Percentiles rank a stretch among this genome's conserved stretches.
phyloP scores from a whole-genome alignment of 768 basidiomycete genomes.

The Russula foetens region DNA sequence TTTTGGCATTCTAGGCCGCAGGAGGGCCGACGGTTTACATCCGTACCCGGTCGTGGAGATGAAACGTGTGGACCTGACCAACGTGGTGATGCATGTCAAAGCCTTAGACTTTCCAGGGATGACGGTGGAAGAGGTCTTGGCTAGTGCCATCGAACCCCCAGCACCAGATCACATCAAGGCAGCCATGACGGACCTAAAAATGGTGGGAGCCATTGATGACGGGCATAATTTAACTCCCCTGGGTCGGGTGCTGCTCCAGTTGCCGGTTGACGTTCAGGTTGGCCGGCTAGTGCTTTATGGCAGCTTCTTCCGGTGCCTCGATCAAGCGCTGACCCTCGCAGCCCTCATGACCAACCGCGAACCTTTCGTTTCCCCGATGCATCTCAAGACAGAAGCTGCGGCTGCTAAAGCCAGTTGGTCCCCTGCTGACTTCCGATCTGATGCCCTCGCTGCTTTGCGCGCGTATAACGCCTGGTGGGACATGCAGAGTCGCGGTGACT shows the following conservation, averaged over 20 bases:
- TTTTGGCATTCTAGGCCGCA: constrained; percentile 68
- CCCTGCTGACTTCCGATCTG: constrained; percentile 73
- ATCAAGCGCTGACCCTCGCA: constrained; percentile 82
- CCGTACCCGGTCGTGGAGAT: constrained; percentile 92
- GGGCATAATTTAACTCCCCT: constrained; percentile 75
- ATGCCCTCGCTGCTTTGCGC: constrained; percentile 66
- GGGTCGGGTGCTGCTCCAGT: constrained; percentile 78
- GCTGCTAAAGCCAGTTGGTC: constrained; percentile 73
- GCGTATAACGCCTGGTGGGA: constrained; percentile 82
- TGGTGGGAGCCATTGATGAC: constrained; percentile 81
- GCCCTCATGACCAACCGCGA: constrained; percentile 86
- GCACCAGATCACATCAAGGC: constrained; percentile 62
- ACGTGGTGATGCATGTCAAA: constrained; percentile 95
- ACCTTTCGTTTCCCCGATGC: constrained; percentile 80
- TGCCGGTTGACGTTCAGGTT: constrained; percentile 86
- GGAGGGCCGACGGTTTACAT: constrained; percentile 50
- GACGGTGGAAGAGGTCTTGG: constrained; percentile 81
- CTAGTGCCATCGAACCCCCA: constrained; percentile 85
- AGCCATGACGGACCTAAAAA: constrained; percentile 70
- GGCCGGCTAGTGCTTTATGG: constrained; percentile 87
- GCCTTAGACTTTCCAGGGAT: constrained; percentile 83
- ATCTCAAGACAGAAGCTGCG: constrained; percentile 61
- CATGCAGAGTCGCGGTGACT: constrained; percentile 59
- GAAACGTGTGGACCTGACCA: constrained; percentile 83
- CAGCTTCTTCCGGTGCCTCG: constrained; percentile 87